Evolutionary conservation across 441 rosid genomes (phyloP), one percentile per base, ranked within the genome.

Genomic region (Monsonia emarginata): DNA sequence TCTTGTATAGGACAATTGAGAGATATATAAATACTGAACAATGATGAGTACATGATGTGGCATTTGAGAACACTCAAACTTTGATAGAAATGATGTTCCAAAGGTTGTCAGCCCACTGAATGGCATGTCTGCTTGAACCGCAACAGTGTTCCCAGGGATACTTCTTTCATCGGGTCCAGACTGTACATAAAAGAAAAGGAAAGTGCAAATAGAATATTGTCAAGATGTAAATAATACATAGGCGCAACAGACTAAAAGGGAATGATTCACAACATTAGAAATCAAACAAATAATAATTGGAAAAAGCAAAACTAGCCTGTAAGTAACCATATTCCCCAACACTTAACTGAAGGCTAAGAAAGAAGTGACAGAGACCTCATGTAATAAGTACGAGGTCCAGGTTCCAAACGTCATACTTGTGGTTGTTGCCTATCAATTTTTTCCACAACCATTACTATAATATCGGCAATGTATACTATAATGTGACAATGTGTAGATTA

Each of bases 51-150:
- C 97, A 73, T 95, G 85, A 73, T 94, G 99, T 70, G 96, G 96
- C 99, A 94, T 88, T 79, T 91, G 96, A 72, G 99, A 91, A 68
- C 99, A 91, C 80, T 94, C 95, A 77, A 91, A 91, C 82, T 91
- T 94, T 1, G 96, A 94, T 79, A 94, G 77, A 83, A 94, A 94
- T 25, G 97, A 86, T 64, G 94, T 88, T 75, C 96, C 98, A 80
- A 91, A 94, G 67, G 82, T 82, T 65, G 95, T 91, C 46, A 94
- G 89, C 56, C 97, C 98, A 78, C 78, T 84, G 79, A 86, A 94
- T 50, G 98, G 96, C 96, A 94, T 91, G 78, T 94, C 91, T 71
- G 96, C 97, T 81, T 88, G 96, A 69, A 91, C 97, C 28, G 99
- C 99, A 69, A 89, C 74, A 40, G 96, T 94, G 69, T 94, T 90